A percentile compares a stretch with the other conserved stretches of the same genome.
Conservation (phyloP, 805 yeast genomes). For the Myxozyma nipponensis region DNA sequence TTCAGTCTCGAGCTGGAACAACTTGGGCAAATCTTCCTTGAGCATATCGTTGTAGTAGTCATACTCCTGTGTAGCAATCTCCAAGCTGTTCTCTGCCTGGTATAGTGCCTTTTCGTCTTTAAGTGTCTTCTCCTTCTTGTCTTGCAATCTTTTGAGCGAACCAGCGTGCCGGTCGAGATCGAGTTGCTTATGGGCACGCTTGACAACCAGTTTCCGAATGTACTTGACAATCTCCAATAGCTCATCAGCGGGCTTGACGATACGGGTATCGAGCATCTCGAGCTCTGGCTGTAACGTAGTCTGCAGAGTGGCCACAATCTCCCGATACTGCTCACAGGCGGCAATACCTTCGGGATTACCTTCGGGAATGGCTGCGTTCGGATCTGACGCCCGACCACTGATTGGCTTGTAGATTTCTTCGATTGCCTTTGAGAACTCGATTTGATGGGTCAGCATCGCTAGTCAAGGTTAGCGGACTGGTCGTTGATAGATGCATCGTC, state of each 20-base stretch:
- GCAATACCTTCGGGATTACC: slow-evolving; percentile 96
- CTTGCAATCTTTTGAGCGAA: slow-evolving; percentile 66
- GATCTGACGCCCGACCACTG: slow-evolving; percentile 86
- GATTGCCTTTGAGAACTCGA: slow-evolving; percentile 91
- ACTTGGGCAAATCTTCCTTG: slow-evolving; percentile 80
- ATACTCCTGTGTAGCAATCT: slow-evolving; percentile 89
- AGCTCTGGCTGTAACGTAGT: slow-evolving; percentile 85
- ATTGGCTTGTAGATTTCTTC: slow-evolving; percentile 96
- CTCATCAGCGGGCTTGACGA: slow-evolving; percentile 89
- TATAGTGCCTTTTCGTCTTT: slow-evolving; percentile 91
- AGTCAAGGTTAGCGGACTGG: neutral
- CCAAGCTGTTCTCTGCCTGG: slow-evolving; percentile 82
- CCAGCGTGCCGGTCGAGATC: slow-evolving; percentile 85
- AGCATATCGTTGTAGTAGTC: slow-evolving; percentile 94
- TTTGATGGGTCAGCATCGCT: slow-evolving; percentile 80
- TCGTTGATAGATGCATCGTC: neutral
- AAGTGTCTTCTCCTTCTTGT: slow-evolving; percentile 74
- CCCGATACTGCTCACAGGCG: slow-evolving; percentile 89
- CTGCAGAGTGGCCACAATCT: slow-evolving; percentile 80
- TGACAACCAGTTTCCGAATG: slow-evolving; percentile 89
- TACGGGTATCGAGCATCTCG: slow-evolving; percentile 83
- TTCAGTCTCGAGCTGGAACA: slow-evolving; percentile 84
- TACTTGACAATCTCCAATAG: slow-evolving; percentile 72
- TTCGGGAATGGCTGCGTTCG: slow-evolving; percentile 78
- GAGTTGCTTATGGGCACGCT: slow-evolving; percentile 91